Percentiles rank a stretch among this genome's conserved stretches.
These are phyloP conservation scores for Xanthoparmelia taractica DNA, from an alignment of 495 filamentous ascomycete species.

Conservation along the genomic window DNA sequence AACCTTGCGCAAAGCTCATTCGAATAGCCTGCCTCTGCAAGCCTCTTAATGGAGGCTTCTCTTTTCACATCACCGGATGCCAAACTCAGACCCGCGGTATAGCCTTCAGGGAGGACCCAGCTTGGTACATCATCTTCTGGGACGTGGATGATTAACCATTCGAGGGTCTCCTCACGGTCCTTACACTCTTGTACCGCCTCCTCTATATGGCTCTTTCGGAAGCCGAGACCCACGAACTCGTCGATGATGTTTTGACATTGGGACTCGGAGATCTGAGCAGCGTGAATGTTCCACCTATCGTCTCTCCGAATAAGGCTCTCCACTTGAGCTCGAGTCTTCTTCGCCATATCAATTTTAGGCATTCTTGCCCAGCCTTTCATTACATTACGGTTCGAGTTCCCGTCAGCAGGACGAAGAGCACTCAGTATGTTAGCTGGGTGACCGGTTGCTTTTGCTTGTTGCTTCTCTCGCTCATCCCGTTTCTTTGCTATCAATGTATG, in stretches of 20 bases:
- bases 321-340: constrained; percentile 62
- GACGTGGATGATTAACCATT: constrained; percentile 92
- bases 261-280: constrained; percentile 50
- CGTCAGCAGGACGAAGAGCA: constrained; percentile 30
- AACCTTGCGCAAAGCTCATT: constrained; percentile 69
- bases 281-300: constrained; percentile 78
- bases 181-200: constrained; percentile 83
- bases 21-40: constrained; percentile 76
- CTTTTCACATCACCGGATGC: constrained; percentile 67
- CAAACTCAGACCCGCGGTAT: constrained; percentile 78
- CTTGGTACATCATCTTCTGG: constrained; percentile 89
- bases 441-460: constrained; percentile 55
- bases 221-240: constrained; percentile 70
- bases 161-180: constrained; percentile 83
- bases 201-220: constrained; percentile 77
- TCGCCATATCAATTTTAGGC: constrained; percentile 89
- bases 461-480: constrained; percentile 47
- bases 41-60: constrained; percentile 73
- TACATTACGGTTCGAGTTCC: constrained; percentile 29
- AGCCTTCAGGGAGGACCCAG: constrained; percentile 86
- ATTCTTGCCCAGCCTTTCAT: constrained; percentile 74
- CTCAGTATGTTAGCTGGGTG: constrained; percentile 39
- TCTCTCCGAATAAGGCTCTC: constrained; percentile 70
- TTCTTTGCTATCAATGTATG: constrained; percentile 66
- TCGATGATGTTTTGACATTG: constrained; percentile 55